A percentile compares a stretch with the other conserved stretches of the same genome.
Evolutionary conservation across 345 rosid species (phyloP).

Genomic region (Lenwebbia sp.): DNA sequence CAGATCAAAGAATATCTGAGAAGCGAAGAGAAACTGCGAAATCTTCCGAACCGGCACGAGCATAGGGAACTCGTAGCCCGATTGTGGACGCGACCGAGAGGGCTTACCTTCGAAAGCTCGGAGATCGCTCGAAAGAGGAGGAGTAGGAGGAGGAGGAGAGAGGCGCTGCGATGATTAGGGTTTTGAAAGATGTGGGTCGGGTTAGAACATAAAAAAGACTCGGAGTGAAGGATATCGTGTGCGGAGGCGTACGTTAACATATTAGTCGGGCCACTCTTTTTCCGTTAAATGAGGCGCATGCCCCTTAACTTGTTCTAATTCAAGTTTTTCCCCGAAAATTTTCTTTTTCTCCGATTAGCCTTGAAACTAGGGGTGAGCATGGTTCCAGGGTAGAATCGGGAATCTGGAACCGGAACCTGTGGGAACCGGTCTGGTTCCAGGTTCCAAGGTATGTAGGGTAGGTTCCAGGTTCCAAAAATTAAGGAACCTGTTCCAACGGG

Average conservation of each 20-base stretch:
- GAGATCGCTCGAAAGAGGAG: background rate
- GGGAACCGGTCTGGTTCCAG: no score
- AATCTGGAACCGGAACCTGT: no score
- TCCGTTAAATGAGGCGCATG: background rate
- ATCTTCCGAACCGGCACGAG: background rate
- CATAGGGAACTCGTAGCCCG: background rate
- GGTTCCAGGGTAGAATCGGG: no score
- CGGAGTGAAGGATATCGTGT: background rate
- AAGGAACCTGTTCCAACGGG: no score
- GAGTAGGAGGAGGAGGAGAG: background rate
- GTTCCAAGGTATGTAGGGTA: no score
- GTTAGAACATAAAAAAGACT: background rate
- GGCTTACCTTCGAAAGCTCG: conserved; percentile 2
- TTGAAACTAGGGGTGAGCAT: no score
- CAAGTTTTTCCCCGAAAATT: background rate
- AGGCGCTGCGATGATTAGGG: conserved; percentile 2
- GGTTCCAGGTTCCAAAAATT: no score
- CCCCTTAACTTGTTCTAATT: background rate
- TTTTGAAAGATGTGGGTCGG: background rate
- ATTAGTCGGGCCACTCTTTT: background rate
- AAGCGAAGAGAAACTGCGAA: background rate
- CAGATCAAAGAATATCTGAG: background rate
- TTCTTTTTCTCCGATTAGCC: background rate
- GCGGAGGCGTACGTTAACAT: background rate
- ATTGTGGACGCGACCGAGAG: background rate